Base-by-base conservation (phyloP, 306 rosid genomes). In the Calophaca sinica region DNA sequence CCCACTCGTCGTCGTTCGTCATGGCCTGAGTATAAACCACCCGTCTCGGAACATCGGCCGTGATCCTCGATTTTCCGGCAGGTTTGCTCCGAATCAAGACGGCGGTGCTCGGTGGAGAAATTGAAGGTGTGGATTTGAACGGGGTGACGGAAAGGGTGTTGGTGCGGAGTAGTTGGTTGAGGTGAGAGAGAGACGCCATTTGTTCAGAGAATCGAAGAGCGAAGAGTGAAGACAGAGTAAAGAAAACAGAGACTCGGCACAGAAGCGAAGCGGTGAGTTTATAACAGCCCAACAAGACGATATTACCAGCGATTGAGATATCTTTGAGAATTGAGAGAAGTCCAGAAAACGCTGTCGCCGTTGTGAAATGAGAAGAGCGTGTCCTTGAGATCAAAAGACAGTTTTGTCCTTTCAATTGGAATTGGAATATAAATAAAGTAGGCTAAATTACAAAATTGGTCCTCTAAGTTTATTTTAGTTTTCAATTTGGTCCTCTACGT, bases 171-270 rank as follows among this genome's bases (percentile, higher is more conserved):
- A 84, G 64, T 46, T 82, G 87, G 80, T 46, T 87, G 65, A 87
- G 69, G 52, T 84, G 86, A 31, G 86, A 87, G 39, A 86, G 79
- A 11, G 80, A 86, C 5, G 94, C 91, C 97, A 91, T 91, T 39
- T 69, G 28, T 28, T n/a, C 10, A 2, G 13, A 58, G 31, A 20
- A 20, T 20, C 26, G 26, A 20, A 20, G 26, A 20, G 26, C 26
- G 1, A 51, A 38, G 7, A 38, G 10, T 44, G 7, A 29, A 26
- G 12, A 26, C 10, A 35, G 42, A 11, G 9, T 3, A 64, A 20
- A 20, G 26, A 1, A 15, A 9, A 32, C 38, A 13, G 42, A 44
- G 33, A 73, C 3, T 9, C 7, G 7, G 11, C 0, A 1, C 4
- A 12, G 54, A 29, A 52, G 20, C 2, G 67, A 51, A 62, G 20